These are phyloP conservation scores for Solanum bulbocastanum DNA, from an alignment of 257 asterid species.

Conservation along the genomic window DNA sequence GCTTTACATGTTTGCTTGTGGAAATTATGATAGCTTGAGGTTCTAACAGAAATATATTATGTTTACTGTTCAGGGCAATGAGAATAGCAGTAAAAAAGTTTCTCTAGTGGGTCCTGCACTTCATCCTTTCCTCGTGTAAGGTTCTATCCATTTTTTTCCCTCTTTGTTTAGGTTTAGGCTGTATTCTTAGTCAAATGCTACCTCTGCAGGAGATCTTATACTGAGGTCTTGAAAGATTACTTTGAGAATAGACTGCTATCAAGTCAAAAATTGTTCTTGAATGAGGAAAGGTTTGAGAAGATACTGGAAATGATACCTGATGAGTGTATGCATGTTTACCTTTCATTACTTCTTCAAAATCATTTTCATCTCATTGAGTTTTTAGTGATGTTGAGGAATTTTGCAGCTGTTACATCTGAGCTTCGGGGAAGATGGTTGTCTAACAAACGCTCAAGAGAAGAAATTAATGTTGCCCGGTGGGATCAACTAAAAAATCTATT, in stretches of 20 bases:
- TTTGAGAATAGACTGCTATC: conserved; percentile 52
- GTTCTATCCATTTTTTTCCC: neutral
- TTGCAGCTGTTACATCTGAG: conserved; percentile 71
- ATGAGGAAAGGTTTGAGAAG: conserved; percentile 64
- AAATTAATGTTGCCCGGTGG: conserved; percentile 65
- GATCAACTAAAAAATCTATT: conserved; percentile 50
- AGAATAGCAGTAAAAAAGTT: conserved; percentile 61
- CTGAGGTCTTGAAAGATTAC: conserved; percentile 54
- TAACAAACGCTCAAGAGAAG: conserved; percentile 57
- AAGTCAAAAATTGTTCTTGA: conserved; percentile 57
- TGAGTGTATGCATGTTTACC: conserved; percentile 37
- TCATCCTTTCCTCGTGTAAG: conserved; percentile 88
- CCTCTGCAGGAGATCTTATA: conserved; percentile 61
- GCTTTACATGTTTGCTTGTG: neutral
- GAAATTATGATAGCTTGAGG: neutral
- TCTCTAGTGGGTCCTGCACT: conserved; percentile 44
- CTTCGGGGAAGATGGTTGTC: conserved; percentile 73
- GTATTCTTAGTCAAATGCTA: neutral
- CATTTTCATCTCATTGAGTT: neutral
- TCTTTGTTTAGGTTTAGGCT: neutral
- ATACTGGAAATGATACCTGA: conserved; percentile 87
- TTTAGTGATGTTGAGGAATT: neutral
- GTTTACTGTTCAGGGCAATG: conserved; percentile 56
- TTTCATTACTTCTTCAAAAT: neutral
- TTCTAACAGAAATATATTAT: conserved; percentile 3